phyloP scores from a whole-genome alignment of 352 stramenopile species.

The Globisporangium spiculum region DNA sequence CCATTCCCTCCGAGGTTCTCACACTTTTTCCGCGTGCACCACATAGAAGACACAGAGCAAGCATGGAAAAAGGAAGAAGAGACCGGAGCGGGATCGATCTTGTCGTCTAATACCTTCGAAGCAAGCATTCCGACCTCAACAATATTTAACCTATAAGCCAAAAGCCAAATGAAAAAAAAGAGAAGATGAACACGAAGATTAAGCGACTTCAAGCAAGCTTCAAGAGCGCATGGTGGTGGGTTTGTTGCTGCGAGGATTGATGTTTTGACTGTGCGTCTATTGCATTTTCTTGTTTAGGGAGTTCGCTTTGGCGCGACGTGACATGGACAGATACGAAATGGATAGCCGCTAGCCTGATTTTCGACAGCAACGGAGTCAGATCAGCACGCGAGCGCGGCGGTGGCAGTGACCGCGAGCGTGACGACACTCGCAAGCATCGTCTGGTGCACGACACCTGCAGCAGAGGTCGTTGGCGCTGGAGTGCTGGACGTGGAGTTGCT shows the following conservation, averaged over 20 bases:
- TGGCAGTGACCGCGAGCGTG: conserved; percentile 25
- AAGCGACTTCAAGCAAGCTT: not conserved
- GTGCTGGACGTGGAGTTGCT: conserved; percentile 17
- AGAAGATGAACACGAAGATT: not conserved
- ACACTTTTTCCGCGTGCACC: not conserved
- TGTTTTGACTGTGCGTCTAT: not conserved
- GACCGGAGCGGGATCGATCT: not conserved
- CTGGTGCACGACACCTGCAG: not conserved
- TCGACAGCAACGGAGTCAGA: not conserved
- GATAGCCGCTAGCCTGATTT: not conserved
- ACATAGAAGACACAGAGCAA: conserved; percentile 12
- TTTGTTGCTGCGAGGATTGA: not conserved
- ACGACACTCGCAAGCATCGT: conserved; percentile 21
- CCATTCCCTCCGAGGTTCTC: not conserved
- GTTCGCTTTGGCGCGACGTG: not conserved
- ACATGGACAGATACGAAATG: not conserved
- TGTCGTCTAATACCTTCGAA: conserved; percentile 6
- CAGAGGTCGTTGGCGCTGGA: conserved; percentile 11
- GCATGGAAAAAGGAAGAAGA: not conserved
- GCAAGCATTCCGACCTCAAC: conserved; percentile 6
- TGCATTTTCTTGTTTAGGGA: not conserved
- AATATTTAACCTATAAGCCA: conserved; percentile 8
- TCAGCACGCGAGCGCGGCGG: conserved; percentile 12
- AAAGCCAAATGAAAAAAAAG: not conserved
- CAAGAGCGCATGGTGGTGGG: not conserved